Evolutionary conservation across 768 basidiomycete species (phyloP), one percentile per base, ranked within the genome.

Genomic region (Pholiota molesta): DNA sequence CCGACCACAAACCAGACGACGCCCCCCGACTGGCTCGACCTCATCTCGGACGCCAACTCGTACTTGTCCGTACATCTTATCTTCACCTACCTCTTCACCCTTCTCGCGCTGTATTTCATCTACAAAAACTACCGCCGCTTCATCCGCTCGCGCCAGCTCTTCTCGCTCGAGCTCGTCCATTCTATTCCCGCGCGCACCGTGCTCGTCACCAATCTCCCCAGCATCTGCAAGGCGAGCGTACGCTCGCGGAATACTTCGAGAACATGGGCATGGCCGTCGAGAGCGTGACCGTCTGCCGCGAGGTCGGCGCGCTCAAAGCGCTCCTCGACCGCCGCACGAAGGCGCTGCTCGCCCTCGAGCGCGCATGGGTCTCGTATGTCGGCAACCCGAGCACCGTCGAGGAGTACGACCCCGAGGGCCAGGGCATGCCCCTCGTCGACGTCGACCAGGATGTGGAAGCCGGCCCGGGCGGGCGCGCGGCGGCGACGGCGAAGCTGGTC

Each of bases 151-250:
- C 88, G 97, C 1, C 97, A 99, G 71, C 84, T 97, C 11, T 99
- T 96, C 77, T 93, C 94, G 0, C 81, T 99, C 37, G 95, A 98
- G 72, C 86, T 97, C 17, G 95, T 96, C 13, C 95, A 97, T 69
- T 96, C 94, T 11, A 92, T 98, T 47, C 90, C 96, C 0, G 94
- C 95, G 0, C 88, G 97, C 23, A 98, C 97, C 0, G 91, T 98
- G 29, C 84, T 99, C 77, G 86, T 97, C 42, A 90, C 91, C 17
- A 83, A 86, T 54, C 82, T 99, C 3, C 97, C 97, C 76, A 77
- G n/a, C 91, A 96, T 65, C 81, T 99, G 2, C 89, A 89, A 66
- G 87, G 89, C 9, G 97, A 98, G 71, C 86, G 89, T 10, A 83
- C 92, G 0, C 79, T 99, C 17, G 94, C 95, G 0, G 93, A 95